A percentile compares a stretch with the other conserved stretches of the same genome.
These are phyloP conservation scores for Neoscytalidium dimidiatum DNA, from an alignment of 2,329 filamentous ascomycete species.

Conservation along the genomic window DNA sequence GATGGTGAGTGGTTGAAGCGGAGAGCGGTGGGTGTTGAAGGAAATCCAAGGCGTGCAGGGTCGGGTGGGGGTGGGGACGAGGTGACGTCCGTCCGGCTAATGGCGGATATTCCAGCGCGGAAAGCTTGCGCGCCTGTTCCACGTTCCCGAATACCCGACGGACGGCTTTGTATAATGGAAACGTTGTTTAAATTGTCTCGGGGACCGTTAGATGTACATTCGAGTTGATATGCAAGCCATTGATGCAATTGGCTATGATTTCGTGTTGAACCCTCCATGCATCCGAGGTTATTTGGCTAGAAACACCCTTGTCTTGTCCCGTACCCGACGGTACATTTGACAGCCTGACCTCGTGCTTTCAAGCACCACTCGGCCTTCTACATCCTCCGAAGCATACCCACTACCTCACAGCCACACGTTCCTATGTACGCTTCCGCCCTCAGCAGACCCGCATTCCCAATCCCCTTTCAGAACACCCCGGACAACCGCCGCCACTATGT, in stretches of 20 bases:
- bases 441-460: neutral
- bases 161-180: too few relatives aligned
- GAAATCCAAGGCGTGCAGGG: conserved; percentile 3
- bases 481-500: neutral
- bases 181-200: too few relatives aligned
- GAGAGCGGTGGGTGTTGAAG: conserved; percentile 12
- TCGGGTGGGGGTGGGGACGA: neutral
- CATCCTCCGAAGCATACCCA: neutral
- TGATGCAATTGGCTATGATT: neutral
- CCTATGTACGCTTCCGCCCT: neutral
- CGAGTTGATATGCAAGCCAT: neutral
- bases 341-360: too few relatives aligned
- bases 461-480: neutral
- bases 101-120: neutral
- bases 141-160: neutral
- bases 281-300: too few relatives aligned
- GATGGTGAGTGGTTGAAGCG: neutral
- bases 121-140: neutral
- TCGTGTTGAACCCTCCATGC: neutral
- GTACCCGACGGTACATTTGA: too few relatives aligned
- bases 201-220: neutral
- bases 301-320: too few relatives aligned
- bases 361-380: too few relatives aligned
- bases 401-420: neutral
- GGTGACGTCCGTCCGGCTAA: neutral